Percentiles rank a stretch among this genome's conserved stretches.
Conservation (phyloP, 176 grass and related monocot species). For the Oryza glaberrima region DNA sequence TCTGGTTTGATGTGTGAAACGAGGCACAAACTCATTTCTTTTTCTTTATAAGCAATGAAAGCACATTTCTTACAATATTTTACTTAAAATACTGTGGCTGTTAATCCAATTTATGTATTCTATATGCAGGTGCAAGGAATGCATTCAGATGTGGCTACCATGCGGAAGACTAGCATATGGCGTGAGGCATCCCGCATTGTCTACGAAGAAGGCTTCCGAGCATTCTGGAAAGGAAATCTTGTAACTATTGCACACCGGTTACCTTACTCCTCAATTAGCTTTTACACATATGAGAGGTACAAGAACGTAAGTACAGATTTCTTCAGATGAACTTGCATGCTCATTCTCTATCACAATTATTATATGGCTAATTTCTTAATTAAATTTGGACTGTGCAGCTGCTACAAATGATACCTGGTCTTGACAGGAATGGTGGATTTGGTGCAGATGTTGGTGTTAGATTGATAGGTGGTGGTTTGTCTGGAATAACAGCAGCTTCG, state of each 20-base stretch:
- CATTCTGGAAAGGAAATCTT: constrained; percentile 98
- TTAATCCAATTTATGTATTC: constrained; percentile 4
- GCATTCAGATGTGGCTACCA: constrained; percentile 78
- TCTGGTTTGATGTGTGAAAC: neutral
- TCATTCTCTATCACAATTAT: neutral
- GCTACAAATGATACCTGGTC: constrained; percentile 79
- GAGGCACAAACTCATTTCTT: neutral
- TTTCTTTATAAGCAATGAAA: neutral
- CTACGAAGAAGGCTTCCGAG: constrained; percentile 82
- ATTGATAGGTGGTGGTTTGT: constrained; percentile 81
- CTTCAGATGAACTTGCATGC: constrained; percentile 15
- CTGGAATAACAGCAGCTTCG: constrained; percentile 93
- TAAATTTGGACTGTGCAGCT: constrained; percentile 51
- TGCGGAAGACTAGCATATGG: constrained; percentile 73
- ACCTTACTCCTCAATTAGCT: constrained; percentile 94
- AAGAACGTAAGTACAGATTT: constrained; percentile 59
- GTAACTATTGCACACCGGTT: constrained; percentile 91
- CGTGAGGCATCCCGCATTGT: constrained; percentile 78
- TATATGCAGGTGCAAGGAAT: constrained; percentile 85
- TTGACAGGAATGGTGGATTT: constrained; percentile 65
- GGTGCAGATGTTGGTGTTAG: constrained; percentile 72
- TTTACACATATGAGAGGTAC: constrained; percentile 87
- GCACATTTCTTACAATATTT: neutral
- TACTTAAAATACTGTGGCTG: neutral
- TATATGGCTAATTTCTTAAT: constrained; percentile 20